Base-by-base conservation (phyloP, 1,284 basidiomycete genomes). In the Boletus hoseneyae region DNA sequence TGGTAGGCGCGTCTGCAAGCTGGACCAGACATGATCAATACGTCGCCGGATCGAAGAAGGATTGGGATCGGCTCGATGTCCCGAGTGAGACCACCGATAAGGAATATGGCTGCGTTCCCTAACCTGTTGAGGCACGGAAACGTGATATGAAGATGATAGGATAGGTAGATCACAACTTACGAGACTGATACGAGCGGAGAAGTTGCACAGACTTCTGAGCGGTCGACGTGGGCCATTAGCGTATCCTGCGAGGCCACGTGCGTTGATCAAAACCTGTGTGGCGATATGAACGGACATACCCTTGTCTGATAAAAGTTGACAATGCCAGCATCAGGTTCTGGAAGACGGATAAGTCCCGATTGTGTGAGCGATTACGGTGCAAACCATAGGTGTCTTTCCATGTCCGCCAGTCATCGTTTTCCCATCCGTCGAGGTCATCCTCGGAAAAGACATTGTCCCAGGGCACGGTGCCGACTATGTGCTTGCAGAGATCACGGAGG, bases 171-270 rank as follows among this genome's bases (percentile, higher is more conserved):
- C 29, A 21, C 11, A 32, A 67, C 85, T 62, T 58, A 93, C 90
- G 93, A 95, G 42, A 97, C 82, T 0, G 92, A 95, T 3, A 96
- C 90, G 0, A 97, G 78, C 0, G 93, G 93, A 2, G 90, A 90
- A 30, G 83, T 94, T 43, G 80, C 85, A 62, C 85, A 90, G 15
- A 90, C 76, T 66, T 97, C 94, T 16, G 92, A 92, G 19, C 90
- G 87, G 69, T 97, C 94, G 33, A 95, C 90, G 63, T 97, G 93
- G 0, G 82, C 93, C 87, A 96, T 96, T 21, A 97, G 78, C 0
- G 91, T 90, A 59, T 97, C 92, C 76, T 87, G 64, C 4, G 59
- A 47, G 12, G 18, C 27, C 7, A 21, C 9, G 21, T 4, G 15
- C 3, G 11, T 48, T 10, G n/a, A 34, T 49, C 29, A 16, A 40